phyloP scores from a whole-genome alignment of 345 rosid genomes.

The Eucalyptus cloeziana region DNA sequence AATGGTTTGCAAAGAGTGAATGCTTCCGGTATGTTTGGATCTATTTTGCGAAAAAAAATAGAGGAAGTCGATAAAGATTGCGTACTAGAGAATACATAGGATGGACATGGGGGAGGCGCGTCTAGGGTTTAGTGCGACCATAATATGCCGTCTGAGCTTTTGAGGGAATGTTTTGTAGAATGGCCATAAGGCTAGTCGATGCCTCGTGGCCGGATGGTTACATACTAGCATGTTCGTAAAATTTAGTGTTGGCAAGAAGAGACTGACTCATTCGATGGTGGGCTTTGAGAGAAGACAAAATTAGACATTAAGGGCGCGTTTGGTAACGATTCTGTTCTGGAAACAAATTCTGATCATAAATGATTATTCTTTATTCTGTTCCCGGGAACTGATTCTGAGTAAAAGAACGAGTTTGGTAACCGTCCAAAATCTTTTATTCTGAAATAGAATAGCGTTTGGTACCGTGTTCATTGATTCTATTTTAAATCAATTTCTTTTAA shows the following conservation, averaged over 20 bases:
- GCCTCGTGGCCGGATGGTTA: background rate
- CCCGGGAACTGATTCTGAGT: no score
- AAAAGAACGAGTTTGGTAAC: no score
- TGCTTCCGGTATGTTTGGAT: background rate
- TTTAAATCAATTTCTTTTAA: no score
- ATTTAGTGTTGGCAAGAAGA: background rate
- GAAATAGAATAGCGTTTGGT: no score
- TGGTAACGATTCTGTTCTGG: no score
- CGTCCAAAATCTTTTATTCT: no score
- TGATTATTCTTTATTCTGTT: no score
- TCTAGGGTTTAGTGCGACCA: background rate
- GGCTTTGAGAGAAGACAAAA: background rate
- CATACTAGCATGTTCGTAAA: background rate
- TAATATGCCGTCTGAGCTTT: background rate
- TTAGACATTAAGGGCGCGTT: no score
- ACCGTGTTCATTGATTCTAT: no score
- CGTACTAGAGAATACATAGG: background rate
- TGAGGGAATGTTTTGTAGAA: background rate
- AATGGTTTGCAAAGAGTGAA: background rate
- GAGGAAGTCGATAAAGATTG: background rate
- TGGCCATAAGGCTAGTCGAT: background rate
- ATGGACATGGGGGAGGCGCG: background rate
- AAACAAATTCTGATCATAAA: no score
- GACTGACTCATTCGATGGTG: background rate
- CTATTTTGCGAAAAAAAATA: background rate